Base-by-base conservation (phyloP, 2,329 filamentous ascomycete genomes). In the Westerdykella ornata region DNA sequence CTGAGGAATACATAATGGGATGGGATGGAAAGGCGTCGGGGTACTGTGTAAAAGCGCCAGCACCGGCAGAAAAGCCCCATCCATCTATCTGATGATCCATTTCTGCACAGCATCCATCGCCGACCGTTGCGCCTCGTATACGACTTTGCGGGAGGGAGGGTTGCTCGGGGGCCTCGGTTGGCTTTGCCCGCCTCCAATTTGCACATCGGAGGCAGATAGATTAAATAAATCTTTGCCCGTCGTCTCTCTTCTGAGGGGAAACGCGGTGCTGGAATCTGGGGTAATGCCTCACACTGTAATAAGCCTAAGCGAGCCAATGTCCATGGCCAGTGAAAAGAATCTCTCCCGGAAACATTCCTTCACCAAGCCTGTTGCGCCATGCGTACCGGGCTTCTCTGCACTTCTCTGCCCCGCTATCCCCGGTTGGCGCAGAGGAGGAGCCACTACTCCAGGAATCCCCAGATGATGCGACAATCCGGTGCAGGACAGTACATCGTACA, bases 211-310 rank as follows among this genome's bases (percentile, higher is more conserved):
- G 22, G 18, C 42, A 37, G 39, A 44, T 47, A 53, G 37, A 54
- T 54, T 54, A 44, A n/a, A n/a, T n/a, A n/a, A n/a, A n/a, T n/a
- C n/a, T n/a, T n/a, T n/a, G n/a, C n/a, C 49, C 12, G 9, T 16
- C 41, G 44, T 48, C 46, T 45, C 43, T 47, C 46, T 41, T 30
- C 26, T 15, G 30, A 33, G 30, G 3, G 30, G 30, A 17, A 17
- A 15, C 30, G 30, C 30, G 30, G 30, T 33, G n/a, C 11, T 49
- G 44, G 46, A 64, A 63, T 59, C 60, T 50, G 60, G 60, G 60
- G 60, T 62, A 62, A 39, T 37, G 35, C 48, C 31, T 38, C 34
- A 28, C 15, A 5, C 30, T 28, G 4, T n/a, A n/a, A n/a, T n/a
- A n/a, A n/a, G 20, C 3, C 38, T 43, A 56, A 46, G 42, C 52